Percentiles rank a stretch among this genome's conserved stretches.
Conservation (phyloP, 2,329 filamentous ascomycete genomes). For the Trichoderma guizhouense region DNA sequence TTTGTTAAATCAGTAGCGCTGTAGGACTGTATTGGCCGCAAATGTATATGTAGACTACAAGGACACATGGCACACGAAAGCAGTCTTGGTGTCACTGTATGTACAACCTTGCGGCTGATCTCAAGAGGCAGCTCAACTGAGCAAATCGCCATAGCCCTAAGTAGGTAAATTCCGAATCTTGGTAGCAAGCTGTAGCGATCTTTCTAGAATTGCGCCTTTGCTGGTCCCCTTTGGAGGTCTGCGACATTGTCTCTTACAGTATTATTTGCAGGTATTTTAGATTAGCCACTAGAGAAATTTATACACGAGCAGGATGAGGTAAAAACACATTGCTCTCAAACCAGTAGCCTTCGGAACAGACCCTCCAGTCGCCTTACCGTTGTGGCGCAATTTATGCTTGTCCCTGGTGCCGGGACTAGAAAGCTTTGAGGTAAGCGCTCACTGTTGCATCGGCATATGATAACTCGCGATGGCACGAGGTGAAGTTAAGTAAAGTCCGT, state of each 20-base stretch:
- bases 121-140: background rate
- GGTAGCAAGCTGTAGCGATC: background rate
- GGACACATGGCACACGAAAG: background rate
- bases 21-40: background rate
- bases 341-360: background rate
- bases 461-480: background rate
- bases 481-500: background rate
- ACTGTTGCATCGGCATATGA: background rate
- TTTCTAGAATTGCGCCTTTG: background rate
- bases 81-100: background rate
- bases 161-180: background rate
- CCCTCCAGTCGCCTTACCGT: background rate
- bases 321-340: background rate
- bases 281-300: background rate
- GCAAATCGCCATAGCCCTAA: background rate
- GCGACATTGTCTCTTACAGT: background rate
- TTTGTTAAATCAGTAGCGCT: background rate
- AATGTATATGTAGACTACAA: background rate
- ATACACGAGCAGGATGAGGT: background rate
- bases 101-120: background rate
- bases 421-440: background rate
- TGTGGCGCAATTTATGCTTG: background rate
- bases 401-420: background rate
- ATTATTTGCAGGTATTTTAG: background rate
- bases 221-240: background rate